A percentile compares a stretch with the other conserved stretches of the same genome.
Conservation (phyloP, 257 asterid genomes). For the Ballota nigra region DNA sequence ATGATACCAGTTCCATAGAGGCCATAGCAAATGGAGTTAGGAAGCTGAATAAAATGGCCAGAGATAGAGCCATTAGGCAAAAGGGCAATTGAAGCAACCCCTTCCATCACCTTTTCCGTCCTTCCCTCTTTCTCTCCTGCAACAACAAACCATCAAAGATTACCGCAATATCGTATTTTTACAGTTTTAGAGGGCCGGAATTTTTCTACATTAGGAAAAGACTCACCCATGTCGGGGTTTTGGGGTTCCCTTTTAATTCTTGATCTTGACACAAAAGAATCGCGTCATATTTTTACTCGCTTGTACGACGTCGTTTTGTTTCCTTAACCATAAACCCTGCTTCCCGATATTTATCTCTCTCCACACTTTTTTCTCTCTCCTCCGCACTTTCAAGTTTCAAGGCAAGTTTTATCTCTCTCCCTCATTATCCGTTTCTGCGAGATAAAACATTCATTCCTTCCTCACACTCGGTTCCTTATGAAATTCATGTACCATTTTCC, state of each 20-base stretch:
- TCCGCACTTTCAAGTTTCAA: not conserved
- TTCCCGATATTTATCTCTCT: not conserved
- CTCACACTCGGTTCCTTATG: not conserved
- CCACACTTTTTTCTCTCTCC: not conserved
- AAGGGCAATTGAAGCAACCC: slow-evolving; percentile 90
- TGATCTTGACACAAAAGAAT: not conserved
- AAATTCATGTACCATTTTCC: not conserved
- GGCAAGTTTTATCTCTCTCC: not conserved
- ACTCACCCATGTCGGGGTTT: slow-evolving; percentile 30
- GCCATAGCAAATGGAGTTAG: slow-evolving; percentile 78
- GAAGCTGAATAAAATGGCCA: slow-evolving; percentile 93
- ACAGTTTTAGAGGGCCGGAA: not conserved
- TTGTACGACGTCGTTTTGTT: slow-evolving; percentile 8
- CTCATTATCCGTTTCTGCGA: not conserved
- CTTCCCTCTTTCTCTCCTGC: slow-evolving; percentile 25
- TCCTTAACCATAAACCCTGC: not conserved
- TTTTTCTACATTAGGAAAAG: not conserved
- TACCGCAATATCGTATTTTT: slow-evolving; percentile 13
- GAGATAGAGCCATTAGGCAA: slow-evolving; percentile 82
- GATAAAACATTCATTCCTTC: not conserved
- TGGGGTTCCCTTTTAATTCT: not conserved
- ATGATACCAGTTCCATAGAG: slow-evolving; percentile 77
- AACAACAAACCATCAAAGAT: slow-evolving; percentile 4
- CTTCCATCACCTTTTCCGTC: slow-evolving; percentile 57
- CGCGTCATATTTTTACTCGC: not conserved